Base-by-base conservation (phyloP, 441 rosid species). In the Croton setiger region DNA sequence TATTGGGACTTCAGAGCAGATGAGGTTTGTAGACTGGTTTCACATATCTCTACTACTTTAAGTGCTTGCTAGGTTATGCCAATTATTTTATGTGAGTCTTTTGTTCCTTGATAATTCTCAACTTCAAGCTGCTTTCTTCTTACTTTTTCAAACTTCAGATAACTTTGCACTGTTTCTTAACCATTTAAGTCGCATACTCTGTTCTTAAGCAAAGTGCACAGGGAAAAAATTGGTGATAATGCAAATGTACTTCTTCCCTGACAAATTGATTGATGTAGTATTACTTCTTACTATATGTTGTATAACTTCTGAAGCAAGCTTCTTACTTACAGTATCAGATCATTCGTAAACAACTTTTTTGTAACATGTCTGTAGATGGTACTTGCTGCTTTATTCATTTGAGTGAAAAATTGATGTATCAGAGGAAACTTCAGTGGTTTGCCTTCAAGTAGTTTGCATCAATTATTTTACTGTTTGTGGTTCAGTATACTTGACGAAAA, bases 1-100 rank as follows among this genome's bases (percentile, higher is more conserved):
- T 86, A 80, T 52, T 86, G 88, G 90, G 85, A 86, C 56, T 86
- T 66, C 76, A 79, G 70, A 37, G 60, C 72, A n/a, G 79, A 76
- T 33, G 88, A 84, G 90, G 90, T 86, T 69, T 60, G 80, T 27
- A 27, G 31, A 27, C 31, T 27, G 31, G 31, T 27, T 27, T 27
- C 31, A 27, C 2, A 2, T 27, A 27, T 80, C 18, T 36, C 48
- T 52, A 66, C 36, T 66, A 64, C 43, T 47, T 47, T 35, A n/a
- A 48, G 44, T 66, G 39, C 51, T 37, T 67, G 57, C 61, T 57
- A 59, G 13, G 67, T 66, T 61, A 68, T 17, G 31, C 48, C 60
- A 68, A 41, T 20, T 58, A n/a, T 41, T 31, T 35, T 10, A 51
- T 64, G 0, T 36, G 20, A 33, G 53, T 63, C 11, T 33, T 39